Conservation (phyloP, 2,329 filamentous ascomycete genomes). For the Chaetomium sp. region DNA sequence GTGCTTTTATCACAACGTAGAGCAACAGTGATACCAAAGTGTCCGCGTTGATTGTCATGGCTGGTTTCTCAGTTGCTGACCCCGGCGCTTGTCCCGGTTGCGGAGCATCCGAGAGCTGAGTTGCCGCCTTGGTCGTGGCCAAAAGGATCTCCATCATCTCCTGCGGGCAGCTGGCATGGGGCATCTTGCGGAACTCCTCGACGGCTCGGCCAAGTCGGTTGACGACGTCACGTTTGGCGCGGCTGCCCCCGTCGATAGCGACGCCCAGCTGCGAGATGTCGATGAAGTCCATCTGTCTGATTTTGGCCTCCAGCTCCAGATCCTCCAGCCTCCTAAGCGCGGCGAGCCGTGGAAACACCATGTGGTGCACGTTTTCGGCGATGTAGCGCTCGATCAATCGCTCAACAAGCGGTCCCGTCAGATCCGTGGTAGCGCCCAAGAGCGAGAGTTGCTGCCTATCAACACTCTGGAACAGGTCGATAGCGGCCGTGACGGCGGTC, state of each 20-base stretch:
- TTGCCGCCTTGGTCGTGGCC: constrained; percentile 80
- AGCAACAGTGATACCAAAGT: constrained; percentile 88
- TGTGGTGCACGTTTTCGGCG: constrained; percentile 86
- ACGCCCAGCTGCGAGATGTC: constrained; percentile 96
- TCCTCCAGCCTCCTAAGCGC: constrained; percentile 80
- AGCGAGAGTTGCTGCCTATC: constrained; percentile 94
- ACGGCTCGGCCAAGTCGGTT: constrained; percentile 76
- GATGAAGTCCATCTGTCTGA: constrained; percentile 88
- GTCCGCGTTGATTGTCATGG: constrained; percentile 75
- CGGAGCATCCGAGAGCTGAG: constrained; percentile 62
- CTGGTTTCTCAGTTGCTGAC: constrained; percentile 53
- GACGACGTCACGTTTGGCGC: constrained; percentile 79
- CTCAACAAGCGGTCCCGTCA: constrained; percentile 91
- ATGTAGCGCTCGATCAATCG: constrained; percentile 94
- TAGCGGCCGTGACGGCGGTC: constrained; percentile 87
- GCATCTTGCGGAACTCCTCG: constrained; percentile 86
- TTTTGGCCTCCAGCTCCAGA: constrained; percentile 82
- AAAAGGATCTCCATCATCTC: constrained; percentile 85
- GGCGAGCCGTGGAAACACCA: constrained; percentile 82
- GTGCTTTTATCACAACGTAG: constrained; percentile 88
- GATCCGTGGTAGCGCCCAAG: constrained; percentile 86
- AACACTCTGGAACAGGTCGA: constrained; percentile 92
- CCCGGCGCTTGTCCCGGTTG: constrained; percentile 35
- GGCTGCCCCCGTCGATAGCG: constrained; percentile 73
- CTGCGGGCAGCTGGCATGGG: constrained; percentile 74